phyloP scores from a whole-genome alignment of 371 early-diverging fungal species.

The Coemansia sp. region DNA sequence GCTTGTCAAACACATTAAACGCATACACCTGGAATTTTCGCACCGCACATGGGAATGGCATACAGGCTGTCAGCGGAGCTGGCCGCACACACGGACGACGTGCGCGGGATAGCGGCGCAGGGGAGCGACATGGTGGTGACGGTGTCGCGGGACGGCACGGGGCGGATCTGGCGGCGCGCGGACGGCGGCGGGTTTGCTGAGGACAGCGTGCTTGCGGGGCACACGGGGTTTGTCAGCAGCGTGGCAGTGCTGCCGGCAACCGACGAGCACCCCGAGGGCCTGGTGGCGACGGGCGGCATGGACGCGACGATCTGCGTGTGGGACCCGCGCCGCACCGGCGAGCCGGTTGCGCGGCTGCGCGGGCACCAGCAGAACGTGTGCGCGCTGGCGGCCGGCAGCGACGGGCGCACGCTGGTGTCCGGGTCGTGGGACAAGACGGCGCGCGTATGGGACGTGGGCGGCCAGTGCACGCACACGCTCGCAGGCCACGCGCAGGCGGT shows the following conservation, averaged over 20 bases:
- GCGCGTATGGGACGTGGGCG: slow-evolving; percentile 79
- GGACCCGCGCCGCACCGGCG: slow-evolving; percentile 60
- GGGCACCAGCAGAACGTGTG: slow-evolving; percentile 92
- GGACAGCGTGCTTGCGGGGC: slow-evolving; percentile 63
- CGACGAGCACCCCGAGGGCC: slow-evolving; percentile 43
- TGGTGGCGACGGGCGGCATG: slow-evolving; percentile 79
- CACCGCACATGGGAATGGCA: slow-evolving; percentile 11
- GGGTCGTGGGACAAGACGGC: slow-evolving; percentile 97
- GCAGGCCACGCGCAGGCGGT: slow-evolving; percentile 86
- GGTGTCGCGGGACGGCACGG: slow-evolving; percentile 78
- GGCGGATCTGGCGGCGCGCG: slow-evolving; percentile 62
- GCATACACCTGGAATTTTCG: background rate
- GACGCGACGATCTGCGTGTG: slow-evolving; percentile 84
- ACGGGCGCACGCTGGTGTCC: slow-evolving; percentile 73
- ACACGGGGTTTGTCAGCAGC: slow-evolving; percentile 80
- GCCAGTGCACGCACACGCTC: slow-evolving; percentile 65
- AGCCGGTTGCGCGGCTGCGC: slow-evolving; percentile 66
- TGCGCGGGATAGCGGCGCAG: slow-evolving; percentile 64
- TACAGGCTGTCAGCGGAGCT: slow-evolving; percentile 57
- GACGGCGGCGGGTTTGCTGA: slow-evolving; percentile 56
- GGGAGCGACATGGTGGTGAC: slow-evolving; percentile 69
- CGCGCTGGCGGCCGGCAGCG: slow-evolving; percentile 64
- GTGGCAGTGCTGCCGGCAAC: slow-evolving; percentile 66
- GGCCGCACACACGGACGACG: slow-evolving; percentile 58
- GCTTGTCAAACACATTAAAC: too few relatives aligned